Base-by-base conservation (phyloP, 2,329 filamentous ascomycete genomes). In the Eurotiales sp. region DNA sequence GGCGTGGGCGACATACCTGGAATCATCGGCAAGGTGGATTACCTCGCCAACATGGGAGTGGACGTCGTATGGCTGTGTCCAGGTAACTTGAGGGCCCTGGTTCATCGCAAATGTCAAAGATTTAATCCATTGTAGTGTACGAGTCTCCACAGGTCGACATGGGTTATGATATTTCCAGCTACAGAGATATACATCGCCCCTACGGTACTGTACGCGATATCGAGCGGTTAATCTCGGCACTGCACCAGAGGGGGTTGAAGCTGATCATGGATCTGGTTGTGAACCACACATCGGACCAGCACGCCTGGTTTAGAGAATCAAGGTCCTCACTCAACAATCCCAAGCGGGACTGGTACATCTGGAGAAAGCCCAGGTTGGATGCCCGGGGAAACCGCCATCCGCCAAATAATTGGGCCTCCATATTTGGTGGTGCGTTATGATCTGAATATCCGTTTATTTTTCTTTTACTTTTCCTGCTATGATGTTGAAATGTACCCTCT, bases 261-360 rank as follows among this genome's bases (percentile, higher is more conserved):
- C 69, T 90, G 8, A 82, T 91, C 51, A 77, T 90, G 53, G 87
- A 91, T 61, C 74, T 91, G 3, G 87, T 91, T 1, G 79, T 90
- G 55, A 92, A 90, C 57, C 87, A 92, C 64, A 90, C 86, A 0
- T 87, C 82, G 3, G 81, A 86, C 56, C 77, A 88, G 64, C 84
- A 88, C 60, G 75, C 76, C 3, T 90, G 86, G 86, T 89, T 89
- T 69, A 75, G 81, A 44, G 79, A 87, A 61, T 86, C 83, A 1
- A 74, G 82, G 45, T 79, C 78, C 34, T 83, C 80, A 36, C 81
- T 76, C 52, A 73, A 79, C 56, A 85, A 75, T 59, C 76, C 82
- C 10, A 87, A 87, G 62, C 75, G 85, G 1, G 78, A 87, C 63
- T 90, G 85, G 84, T 88, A 87, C 60, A 80, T 84, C 57, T 74